Base-by-base conservation (phyloP, 768 basidiomycete genomes). In the Termitomyces eurrhizus region DNA sequence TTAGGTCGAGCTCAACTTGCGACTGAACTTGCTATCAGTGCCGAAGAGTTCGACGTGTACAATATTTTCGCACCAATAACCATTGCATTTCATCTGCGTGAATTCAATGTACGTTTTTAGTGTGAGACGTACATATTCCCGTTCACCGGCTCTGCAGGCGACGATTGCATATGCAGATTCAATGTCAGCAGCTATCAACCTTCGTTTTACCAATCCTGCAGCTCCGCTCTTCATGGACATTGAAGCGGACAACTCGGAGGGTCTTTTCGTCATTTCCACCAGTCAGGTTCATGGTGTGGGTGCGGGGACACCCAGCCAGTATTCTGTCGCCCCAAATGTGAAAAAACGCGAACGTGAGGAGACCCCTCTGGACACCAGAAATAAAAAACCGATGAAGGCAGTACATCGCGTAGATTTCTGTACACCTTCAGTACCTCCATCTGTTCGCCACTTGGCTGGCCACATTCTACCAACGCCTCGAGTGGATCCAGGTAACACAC, bases 1-100 rank as follows among this genome's bases (percentile, higher is more conserved):
- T 29, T 69, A 90, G 89, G 81, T 52, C 79, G 76, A 66, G 78
- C 79, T 18, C 84, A 90, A 58, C 76, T 93, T 16, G 80, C 87
- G 5, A 93, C 92, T 1, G 90, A 93, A 70, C 77, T 93, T 52
- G 81, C 81, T 1, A 86, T 94, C 55, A 88, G 86, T 59, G 82
- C 82, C 0, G 89, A 90, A 44, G 93, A 93, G 66, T 94, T 94
- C 63, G 91, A 93, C 55, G 74, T 80, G 7, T 94, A 93, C 67
- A 83, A 90, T 50, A 75, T 93, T 12, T 79, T 78, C 65, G 74
- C 79, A 11, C 74, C 92, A 1, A 82, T 82, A 36, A 86, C 83
- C 4, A 82, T 94, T 55, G 86, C 85, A 0, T 92, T 93, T 65
- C 92, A 93, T 72, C 73, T 94, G 33, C 84, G 88, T 41, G 92